Conservation (phyloP, 257 asterid species). For the Phtheirospermum japonicum region DNA sequence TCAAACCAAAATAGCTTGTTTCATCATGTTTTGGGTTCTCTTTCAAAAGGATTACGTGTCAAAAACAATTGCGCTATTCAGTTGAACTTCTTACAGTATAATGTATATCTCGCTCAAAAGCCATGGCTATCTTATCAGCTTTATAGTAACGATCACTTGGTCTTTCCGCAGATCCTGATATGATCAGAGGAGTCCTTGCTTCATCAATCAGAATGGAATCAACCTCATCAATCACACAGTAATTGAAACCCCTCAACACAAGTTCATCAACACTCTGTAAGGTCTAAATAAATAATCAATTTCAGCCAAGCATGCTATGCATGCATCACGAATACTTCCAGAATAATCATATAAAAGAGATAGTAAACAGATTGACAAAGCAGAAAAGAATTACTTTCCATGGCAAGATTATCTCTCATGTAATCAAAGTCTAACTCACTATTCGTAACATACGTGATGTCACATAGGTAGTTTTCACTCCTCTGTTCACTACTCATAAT, state of each 20-base stretch:
- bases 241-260: slow-evolving; percentile 81
- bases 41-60: slow-evolving; percentile 3
- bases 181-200: slow-evolving; percentile 99
- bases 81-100: slow-evolving; percentile 68
- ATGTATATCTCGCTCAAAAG: slow-evolving; percentile 86
- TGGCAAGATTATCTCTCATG: slow-evolving; percentile 96
- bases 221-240: slow-evolving; percentile 98
- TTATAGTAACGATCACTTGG: slow-evolving; percentile 94
- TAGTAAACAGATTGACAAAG: slow-evolving; percentile 24
- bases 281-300: slow-evolving; percentile 29
- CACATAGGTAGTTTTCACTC: slow-evolving; percentile 85
- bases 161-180: slow-evolving; percentile 95
- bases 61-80: slow-evolving; percentile 19
- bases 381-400: slow-evolving; percentile 70
- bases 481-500: slow-evolving; percentile 95
- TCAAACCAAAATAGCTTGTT: slow-evolving; percentile 16
- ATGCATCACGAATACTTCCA: slow-evolving; percentile 17
- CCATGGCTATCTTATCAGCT: slow-evolving; percentile 94
- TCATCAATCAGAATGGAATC: slow-evolving; percentile 97
- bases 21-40: neutral
- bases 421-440: slow-evolving; percentile 97
- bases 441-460: slow-evolving; percentile 93
- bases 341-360: slow-evolving; percentile 24
- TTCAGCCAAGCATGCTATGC: slow-evolving; percentile 32
- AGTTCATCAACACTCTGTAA: slow-evolving; percentile 92